Conservation (phyloP, 75 land plant genomes). For the Sequoiadendron giganteum region DNA sequence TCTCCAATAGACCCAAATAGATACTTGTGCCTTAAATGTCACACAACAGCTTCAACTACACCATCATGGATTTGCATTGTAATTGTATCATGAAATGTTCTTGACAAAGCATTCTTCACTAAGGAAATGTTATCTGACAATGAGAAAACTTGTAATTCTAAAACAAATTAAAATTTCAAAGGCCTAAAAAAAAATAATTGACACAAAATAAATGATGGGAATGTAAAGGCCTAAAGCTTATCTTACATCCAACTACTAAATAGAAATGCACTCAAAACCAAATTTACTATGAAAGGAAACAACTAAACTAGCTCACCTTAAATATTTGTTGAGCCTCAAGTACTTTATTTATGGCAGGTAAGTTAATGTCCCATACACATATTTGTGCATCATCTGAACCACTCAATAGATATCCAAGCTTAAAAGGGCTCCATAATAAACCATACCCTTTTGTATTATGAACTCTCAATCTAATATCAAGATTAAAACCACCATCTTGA, state of each 20-base stretch:
- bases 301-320: too few relatives aligned
- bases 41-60: conserved; percentile 95
- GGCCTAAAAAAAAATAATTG: not conserved
- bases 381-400: conserved; percentile 96
- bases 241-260: not conserved
- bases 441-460: conserved; percentile 91
- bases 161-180: not conserved
- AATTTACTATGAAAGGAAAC: not conserved
- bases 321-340: too few relatives aligned
- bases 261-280: not conserved
- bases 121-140: not conserved
- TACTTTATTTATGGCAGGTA: conserved; percentile 59
- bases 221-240: not conserved
- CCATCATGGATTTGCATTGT: conserved; percentile 12
- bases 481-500: conserved; percentile 74
- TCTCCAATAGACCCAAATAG: conserved; percentile 93
- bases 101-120: not conserved
- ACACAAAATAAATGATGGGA: not conserved
- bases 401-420: conserved; percentile 82
- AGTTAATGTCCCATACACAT: conserved; percentile 86
- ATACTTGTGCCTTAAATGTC: conserved; percentile 86
- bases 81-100: too few relatives aligned
- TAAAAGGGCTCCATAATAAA: conserved; percentile 78
- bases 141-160: not conserved
- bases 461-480: conserved; percentile 82